These are phyloP conservation scores for Cardamine occulta DNA, from an alignment of 345 rosid genomes.

Conservation along the genomic window DNA sequence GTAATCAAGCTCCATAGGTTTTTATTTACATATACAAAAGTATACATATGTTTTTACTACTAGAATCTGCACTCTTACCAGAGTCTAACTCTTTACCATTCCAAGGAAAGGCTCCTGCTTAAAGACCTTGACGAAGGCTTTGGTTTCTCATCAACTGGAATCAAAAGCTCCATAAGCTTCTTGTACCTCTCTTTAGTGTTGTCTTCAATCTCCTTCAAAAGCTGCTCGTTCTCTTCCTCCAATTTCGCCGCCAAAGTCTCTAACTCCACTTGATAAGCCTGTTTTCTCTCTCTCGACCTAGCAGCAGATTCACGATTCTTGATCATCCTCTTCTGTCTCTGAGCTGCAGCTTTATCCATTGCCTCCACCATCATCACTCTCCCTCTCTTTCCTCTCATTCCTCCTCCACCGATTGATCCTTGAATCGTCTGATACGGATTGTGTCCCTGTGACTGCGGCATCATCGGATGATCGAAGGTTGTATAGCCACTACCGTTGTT, in stretches of 20 bases:
- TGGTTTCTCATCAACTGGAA: conserved; percentile 71
- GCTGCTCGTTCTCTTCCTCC: conserved; percentile 76
- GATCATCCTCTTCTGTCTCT: conserved; percentile 96
- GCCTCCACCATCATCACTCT: conserved; percentile 68
- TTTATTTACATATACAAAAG: conserved; percentile 19
- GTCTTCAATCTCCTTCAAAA: conserved; percentile 80
- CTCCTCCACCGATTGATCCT: conserved; percentile 18
- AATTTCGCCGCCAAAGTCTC: conserved; percentile 74
- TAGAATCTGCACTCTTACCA: neutral
- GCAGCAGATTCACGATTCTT: conserved; percentile 99
- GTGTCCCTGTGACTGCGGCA: conserved; percentile 24
- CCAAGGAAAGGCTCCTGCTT: conserved; percentile 63
- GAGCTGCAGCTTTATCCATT: conserved; percentile 83
- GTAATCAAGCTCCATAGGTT: conserved; percentile 16
- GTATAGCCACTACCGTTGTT: conserved; percentile 56
- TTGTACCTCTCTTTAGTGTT: conserved; percentile 66
- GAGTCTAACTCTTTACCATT: conserved; percentile 55
- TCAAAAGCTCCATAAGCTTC: conserved; percentile 78
- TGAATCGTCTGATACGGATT: conserved; percentile 52
- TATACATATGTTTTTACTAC: neutral
- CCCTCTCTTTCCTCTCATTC: conserved; percentile 61
- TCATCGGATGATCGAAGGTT: conserved; percentile 48
- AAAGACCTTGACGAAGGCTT: conserved; percentile 51
- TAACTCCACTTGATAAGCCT: conserved; percentile 92
- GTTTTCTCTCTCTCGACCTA: conserved; percentile 90